phyloP scores from a whole-genome alignment of 2,329 filamentous ascomycete species.

The Blastomyces percursus region DNA sequence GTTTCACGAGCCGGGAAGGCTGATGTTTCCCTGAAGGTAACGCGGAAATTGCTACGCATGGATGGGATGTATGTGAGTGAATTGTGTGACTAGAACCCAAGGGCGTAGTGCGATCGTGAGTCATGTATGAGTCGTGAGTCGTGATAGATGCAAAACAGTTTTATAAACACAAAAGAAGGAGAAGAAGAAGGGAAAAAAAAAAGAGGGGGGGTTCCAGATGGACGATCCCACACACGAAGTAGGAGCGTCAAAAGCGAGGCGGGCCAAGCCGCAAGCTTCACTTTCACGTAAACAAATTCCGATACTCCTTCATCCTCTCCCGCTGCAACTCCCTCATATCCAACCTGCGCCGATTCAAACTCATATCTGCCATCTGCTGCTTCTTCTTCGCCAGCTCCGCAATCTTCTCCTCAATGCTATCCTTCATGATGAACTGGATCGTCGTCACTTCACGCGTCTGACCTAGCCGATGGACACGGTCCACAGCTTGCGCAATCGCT shows the following conservation, averaged over 20 bases:
- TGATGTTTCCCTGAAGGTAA: neutral
- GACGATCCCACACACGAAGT: neutral
- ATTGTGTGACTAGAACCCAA: too few relatives aligned
- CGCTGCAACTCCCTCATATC: conserved; percentile 53
- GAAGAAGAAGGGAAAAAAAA: too few relatives aligned
- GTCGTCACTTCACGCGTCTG: conserved; percentile 85
- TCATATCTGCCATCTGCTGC: conserved; percentile 76
- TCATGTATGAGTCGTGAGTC: neutral
- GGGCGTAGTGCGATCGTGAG: neutral
- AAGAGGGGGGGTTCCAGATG: neutral
- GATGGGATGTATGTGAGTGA: neutral
- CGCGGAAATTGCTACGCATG: neutral
- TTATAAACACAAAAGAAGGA: too few relatives aligned
- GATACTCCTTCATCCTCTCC: conserved; percentile 52
- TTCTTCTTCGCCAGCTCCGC: conserved; percentile 83
- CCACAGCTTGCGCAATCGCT: conserved; percentile 85
- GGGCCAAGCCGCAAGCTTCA: neutral
- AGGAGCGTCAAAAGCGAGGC: neutral
- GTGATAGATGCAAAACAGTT: neutral
- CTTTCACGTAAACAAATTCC: conserved; percentile 44
- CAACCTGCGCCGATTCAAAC: conserved; percentile 58
- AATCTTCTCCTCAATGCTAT: conserved; percentile 93
- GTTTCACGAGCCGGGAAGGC: neutral
- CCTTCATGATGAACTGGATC: conserved; percentile 76
- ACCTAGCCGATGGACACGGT: conserved; percentile 82